Conservation (phyloP, 192 early-diverging fungal species). For the Umbelopsis sp. region DNA sequence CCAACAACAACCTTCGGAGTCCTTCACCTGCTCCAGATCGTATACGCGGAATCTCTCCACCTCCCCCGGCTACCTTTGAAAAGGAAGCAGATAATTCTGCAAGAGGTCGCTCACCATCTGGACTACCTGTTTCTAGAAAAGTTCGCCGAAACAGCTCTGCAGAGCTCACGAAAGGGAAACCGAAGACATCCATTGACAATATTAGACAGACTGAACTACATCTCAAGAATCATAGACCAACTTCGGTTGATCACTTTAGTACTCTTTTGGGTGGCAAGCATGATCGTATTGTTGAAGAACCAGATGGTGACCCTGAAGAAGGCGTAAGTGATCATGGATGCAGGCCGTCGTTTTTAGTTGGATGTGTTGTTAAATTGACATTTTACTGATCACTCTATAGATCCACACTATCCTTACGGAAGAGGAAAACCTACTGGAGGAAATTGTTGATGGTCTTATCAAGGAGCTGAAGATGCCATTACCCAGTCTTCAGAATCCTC, state of each 20-base stretch:
- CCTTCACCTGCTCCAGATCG: slow-evolving; percentile 8
- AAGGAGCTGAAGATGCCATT: slow-evolving; percentile 88
- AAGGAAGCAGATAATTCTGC: slow-evolving; percentile 7
- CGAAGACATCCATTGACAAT: slow-evolving; percentile 39
- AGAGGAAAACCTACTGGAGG: slow-evolving; percentile 62
- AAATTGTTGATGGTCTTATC: slow-evolving; percentile 87
- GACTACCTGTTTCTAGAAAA: slow-evolving; percentile 21
- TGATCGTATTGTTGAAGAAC: slow-evolving; percentile 25
- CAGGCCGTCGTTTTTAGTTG: not conserved
- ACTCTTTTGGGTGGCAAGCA: slow-evolving; percentile 28
- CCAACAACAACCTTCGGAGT: not conserved
- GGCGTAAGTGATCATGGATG: slow-evolving; percentile 11
- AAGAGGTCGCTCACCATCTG: slow-evolving; percentile 19
- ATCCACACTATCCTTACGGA: slow-evolving; percentile 59
- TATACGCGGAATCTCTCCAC: slow-evolving; percentile 3
- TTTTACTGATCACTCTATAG: slow-evolving; percentile 8
- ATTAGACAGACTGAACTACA: slow-evolving; percentile 35
- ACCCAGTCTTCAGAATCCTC: slow-evolving; percentile 73
- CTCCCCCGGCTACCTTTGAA: not conserved
- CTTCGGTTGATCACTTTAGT: slow-evolving; percentile 33
- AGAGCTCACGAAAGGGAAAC: slow-evolving; percentile 35
- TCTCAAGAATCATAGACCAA: slow-evolving; percentile 39
- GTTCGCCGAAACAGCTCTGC: slow-evolving; percentile 53
- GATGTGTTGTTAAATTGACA: not conserved
- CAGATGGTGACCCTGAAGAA: slow-evolving; percentile 42